Conservation (phyloP, 345 rosid genomes). For the Ricinus communis region DNA sequence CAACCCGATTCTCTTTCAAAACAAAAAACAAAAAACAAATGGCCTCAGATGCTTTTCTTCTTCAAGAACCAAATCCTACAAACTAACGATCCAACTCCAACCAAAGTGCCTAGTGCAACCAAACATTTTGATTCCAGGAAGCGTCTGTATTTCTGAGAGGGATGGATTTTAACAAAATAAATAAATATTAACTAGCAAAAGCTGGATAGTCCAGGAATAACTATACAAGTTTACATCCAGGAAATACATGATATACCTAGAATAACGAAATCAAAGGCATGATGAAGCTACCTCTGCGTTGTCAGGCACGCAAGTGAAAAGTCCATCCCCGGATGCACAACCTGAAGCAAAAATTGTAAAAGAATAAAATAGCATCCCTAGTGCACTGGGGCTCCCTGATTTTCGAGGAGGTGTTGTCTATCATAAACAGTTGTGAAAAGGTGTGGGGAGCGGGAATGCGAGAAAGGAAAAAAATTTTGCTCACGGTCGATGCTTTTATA, state of each 20-base stretch:
- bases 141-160: too few species aligned
- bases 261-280: too few species aligned
- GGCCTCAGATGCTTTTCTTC: too few species aligned
- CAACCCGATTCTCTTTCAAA: too few species aligned
- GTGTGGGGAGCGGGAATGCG: conserved; percentile 5
- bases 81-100: too few species aligned
- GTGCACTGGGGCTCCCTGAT: too few species aligned
- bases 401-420: too few species aligned
- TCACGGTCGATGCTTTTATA: conserved; percentile 39
- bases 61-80: too few species aligned
- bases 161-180: too few species aligned
- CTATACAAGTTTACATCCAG: neutral
- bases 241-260: neutral
- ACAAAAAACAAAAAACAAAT: too few species aligned
- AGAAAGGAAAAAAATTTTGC: conserved; percentile 27
- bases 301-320: neutral
- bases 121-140: too few species aligned
- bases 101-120: too few species aligned
- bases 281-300: neutral
- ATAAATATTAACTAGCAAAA: neutral
- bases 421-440: neutral
- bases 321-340: neutral
- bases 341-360: neutral
- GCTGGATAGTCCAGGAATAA: neutral
- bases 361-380: neutral